Base-by-base conservation (phyloP, 2,329 filamentous ascomycete genomes). In the Calonectria fujianensis region DNA sequence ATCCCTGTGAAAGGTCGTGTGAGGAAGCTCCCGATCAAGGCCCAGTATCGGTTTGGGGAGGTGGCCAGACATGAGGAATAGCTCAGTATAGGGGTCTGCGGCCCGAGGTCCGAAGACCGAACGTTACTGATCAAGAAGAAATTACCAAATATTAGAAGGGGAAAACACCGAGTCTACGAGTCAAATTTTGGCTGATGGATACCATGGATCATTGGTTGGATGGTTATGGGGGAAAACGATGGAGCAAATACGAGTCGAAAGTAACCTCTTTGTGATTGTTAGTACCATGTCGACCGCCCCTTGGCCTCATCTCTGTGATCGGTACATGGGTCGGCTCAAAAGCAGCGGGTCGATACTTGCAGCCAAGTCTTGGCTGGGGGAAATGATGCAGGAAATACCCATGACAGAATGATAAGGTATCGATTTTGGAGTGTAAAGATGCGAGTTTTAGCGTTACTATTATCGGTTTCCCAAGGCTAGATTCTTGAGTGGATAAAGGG, bases 361-460 rank as follows among this genome's bases (percentile, higher is more conserved):
- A 39, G 35, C 35, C 35, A 18, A 39, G 32, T 41, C 57, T 57
- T 57, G 29, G 52, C 52, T 57, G 27, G 31, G 59, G 71, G 73
- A 73, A 69, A 74, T 70, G 66, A 74, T 59, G 63, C 48, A 68
- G 68, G 63, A 63, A 45, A 57, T 59, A 67, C 70, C 51, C 59
- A 65, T 39, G 41, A 61, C 67, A 72, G 71, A 61, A 69, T 73
- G 77, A 80, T 80, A 80, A 80, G 77, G 61, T 50, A 50, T 65
- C 11, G 66, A 39, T 37, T 67, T 66, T 35, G 41, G 31, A n/a
- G 31, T 39, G 59, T 51, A 27, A 71, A 66, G 64, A 64, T 74
- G 39, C 35, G 69, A 50, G 50, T 57, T 50, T n/a, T 50, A 69
- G 63, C 54, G 67, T 50, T 70, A 18, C 72, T 69, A 61, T 69